A percentile compares a stretch with the other conserved stretches of the same genome.
These are phyloP conservation scores for Cercospora beticola DNA, from an alignment of 2,329 filamentous ascomycete species.

Conservation along the genomic window DNA sequence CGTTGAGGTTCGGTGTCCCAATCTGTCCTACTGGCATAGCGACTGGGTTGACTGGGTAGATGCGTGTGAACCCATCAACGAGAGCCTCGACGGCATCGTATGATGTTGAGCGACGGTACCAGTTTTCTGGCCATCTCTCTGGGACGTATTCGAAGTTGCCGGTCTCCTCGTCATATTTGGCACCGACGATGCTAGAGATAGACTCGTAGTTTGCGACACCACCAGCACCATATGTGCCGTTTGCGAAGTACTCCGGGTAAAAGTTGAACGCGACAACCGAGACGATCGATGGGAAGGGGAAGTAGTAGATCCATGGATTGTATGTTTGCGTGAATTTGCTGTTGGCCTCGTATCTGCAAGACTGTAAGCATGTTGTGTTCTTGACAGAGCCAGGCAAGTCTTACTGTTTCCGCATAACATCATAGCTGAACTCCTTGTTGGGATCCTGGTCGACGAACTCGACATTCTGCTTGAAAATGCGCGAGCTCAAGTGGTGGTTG, in stretches of 20 bases:
- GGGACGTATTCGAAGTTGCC: conserved; percentile 35
- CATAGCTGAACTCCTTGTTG: conserved; percentile 31
- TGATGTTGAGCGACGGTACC: conserved; percentile 33
- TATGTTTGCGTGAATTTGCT: conserved; percentile 26
- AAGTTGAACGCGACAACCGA: conserved; percentile 34
- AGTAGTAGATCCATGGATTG: conserved; percentile 39
- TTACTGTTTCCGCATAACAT: conserved; percentile 33
- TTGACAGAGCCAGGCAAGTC: conserved; percentile 11
- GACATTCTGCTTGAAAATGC: conserved; percentile 36
- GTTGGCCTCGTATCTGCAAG: conserved; percentile 19
- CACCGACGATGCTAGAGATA: conserved; percentile 34
- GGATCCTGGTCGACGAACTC: conserved; percentile 22
- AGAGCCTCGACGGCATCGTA: conserved; percentile 37
- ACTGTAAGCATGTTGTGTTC: background rate
- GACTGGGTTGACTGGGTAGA: conserved; percentile 40
- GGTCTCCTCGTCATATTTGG: conserved; percentile 27
- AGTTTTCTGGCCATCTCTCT: conserved; percentile 33
- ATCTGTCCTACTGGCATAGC: conserved; percentile 34
- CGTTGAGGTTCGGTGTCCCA: conserved; percentile 37
- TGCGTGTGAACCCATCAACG: conserved; percentile 36
- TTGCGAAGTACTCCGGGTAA: conserved; percentile 38
- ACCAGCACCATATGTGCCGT: conserved; percentile 40
- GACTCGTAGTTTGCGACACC: conserved; percentile 40
- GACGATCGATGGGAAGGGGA: conserved; percentile 38
- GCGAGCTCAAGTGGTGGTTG: conserved; percentile 37